These are phyloP conservation scores for Typha latifolia DNA, from an alignment of 176 grass and related monocot genomes.

Conservation along the genomic window DNA sequence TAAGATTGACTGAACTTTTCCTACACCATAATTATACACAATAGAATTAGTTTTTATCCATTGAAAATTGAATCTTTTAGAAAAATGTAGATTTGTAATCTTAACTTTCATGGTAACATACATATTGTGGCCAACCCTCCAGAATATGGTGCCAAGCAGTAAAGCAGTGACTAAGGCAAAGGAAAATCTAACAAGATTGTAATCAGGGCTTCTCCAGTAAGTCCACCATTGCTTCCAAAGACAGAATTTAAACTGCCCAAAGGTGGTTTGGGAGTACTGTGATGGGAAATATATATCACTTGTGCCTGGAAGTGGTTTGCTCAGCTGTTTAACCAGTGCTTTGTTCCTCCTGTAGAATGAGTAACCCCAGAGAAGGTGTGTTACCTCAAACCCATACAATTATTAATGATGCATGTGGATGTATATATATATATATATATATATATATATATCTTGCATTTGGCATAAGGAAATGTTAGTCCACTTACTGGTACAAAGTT, in stretches of 20 bases:
- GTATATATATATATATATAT: too few species aligned
- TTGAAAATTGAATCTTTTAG: not conserved
- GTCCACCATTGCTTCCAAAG: constrained; percentile 77
- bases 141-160: constrained; percentile 62
- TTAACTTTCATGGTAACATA: constrained; percentile 21
- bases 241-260: constrained; percentile 52
- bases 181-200: constrained; percentile 58
- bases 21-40: constrained; percentile 29
- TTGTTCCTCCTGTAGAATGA: constrained; percentile 49
- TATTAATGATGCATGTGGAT: constrained; percentile 13
- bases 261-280: constrained; percentile 37
- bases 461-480: not conserved
- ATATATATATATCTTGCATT: too few species aligned
- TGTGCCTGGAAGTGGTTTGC: constrained; percentile 50
- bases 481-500: constrained; percentile 47
- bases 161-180: constrained; percentile 47
- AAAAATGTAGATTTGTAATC: too few species aligned
- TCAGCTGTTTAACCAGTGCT: constrained; percentile 50
- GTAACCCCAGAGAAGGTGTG: constrained; percentile 13
- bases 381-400: constrained; percentile 19
- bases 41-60: not conserved
- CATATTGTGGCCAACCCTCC: constrained; percentile 61
- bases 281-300: constrained; percentile 57
- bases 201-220: constrained; percentile 83
- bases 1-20: constrained; percentile 32